phyloP scores from a whole-genome alignment of 2,329 filamentous ascomycete species.

The Xylaria sp. region DNA sequence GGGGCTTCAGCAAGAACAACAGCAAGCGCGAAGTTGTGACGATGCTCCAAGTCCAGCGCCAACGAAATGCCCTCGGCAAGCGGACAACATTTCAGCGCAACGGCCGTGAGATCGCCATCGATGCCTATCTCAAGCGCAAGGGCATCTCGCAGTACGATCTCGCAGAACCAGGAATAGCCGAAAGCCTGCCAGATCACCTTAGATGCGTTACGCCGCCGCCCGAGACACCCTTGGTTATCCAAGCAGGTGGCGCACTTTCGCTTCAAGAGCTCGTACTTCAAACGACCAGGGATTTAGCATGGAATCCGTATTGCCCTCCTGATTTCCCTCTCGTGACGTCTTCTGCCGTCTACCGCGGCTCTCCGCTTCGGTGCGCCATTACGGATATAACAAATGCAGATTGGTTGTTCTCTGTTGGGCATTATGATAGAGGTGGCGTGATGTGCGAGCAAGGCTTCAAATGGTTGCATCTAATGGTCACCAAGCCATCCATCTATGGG shows the following conservation, averaged over 20 bases:
- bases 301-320: slow-evolving; percentile 37
- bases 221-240: slow-evolving; percentile 32
- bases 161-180: slow-evolving; percentile 37
- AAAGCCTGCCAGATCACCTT: slow-evolving; percentile 37
- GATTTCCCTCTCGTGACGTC: slow-evolving; percentile 39
- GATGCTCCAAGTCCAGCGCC: slow-evolving; percentile 57
- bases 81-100: slow-evolving; percentile 60
- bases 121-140: slow-evolving; percentile 59
- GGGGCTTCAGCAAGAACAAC: slow-evolving; percentile 62
- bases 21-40: slow-evolving; percentile 59
- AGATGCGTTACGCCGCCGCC: slow-evolving; percentile 40
- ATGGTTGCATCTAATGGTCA: slow-evolving; percentile 37
- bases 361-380: slow-evolving; percentile 39
- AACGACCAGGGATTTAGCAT: slow-evolving; percentile 37
- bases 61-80: slow-evolving; percentile 59
- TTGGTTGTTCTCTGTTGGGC: slow-evolving; percentile 39
- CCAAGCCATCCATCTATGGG: slow-evolving; percentile 37
- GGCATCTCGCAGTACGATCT: slow-evolving; percentile 60
- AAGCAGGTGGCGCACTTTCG: slow-evolving; percentile 35
- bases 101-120: slow-evolving; percentile 57
- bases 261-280: slow-evolving; percentile 41
- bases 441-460: slow-evolving; percentile 40
- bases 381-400: slow-evolving; percentile 41
- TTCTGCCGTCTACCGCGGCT: slow-evolving; percentile 37
- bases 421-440: slow-evolving; percentile 35